These are phyloP conservation scores for Heimioporus sp. DNA, from an alignment of 768 basidiomycete species.

Conservation along the genomic window DNA sequence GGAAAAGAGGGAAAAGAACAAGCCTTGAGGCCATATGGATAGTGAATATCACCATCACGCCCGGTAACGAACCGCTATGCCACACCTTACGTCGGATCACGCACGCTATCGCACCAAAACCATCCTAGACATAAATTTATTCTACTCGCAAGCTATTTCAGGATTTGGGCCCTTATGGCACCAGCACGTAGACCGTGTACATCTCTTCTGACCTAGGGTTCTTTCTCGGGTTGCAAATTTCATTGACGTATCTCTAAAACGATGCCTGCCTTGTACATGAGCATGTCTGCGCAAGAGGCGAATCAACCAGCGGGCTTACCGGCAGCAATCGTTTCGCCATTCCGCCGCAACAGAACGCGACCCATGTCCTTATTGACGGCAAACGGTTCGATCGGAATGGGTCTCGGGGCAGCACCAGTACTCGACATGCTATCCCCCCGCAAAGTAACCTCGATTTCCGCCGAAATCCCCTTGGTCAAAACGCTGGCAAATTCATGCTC, in stretches of 20 bases:
- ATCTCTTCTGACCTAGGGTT: constrained; percentile 3
- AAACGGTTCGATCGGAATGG: constrained; percentile 87
- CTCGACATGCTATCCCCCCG: constrained; percentile 55
- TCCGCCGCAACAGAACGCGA: constrained; percentile 78
- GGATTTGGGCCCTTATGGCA: not conserved
- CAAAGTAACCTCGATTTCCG: constrained; percentile 81
- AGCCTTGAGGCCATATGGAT: constrained; percentile 13
- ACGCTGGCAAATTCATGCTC: constrained; percentile 49
- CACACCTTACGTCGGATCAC: constrained; percentile 11
- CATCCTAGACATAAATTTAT: constrained; percentile 20
- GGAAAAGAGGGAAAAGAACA: constrained; percentile 33
- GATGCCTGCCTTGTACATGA: constrained; percentile 37
- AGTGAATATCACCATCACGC: not conserved
- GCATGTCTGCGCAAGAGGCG: not conserved
- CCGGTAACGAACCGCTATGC: constrained; percentile 18
- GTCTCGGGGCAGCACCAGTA: constrained; percentile 41
- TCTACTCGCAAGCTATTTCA: constrained; percentile 12
- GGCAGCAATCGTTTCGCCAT: constrained; percentile 93
- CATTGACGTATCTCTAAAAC: constrained; percentile 39
- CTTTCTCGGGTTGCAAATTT: constrained; percentile 5
- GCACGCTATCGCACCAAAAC: constrained; percentile 7
- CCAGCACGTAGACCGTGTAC: constrained; percentile 20
- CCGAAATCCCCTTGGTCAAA: constrained; percentile 79
- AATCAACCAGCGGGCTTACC: constrained; percentile 43
- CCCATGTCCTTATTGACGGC: constrained; percentile 95